Evolutionary conservation across 2,329 filamentous ascomycete species (phyloP).

Genomic region (Grosmannia huntii): DNA sequence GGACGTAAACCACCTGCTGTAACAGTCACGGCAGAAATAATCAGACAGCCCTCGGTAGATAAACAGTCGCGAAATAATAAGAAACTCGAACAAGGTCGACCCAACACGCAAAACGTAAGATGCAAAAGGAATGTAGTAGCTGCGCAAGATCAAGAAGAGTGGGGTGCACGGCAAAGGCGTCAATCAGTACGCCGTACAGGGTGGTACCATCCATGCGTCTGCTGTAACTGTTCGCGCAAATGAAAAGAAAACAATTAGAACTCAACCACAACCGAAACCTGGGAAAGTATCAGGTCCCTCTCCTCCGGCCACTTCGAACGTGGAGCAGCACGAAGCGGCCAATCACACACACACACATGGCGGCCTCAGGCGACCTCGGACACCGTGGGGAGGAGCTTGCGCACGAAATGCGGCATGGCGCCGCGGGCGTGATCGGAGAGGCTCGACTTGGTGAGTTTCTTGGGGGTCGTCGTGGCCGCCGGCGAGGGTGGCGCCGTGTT

Average conservation of each 20-base stretch:
- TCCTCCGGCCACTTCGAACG: neutral
- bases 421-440: constrained; percentile 21
- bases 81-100: neutral
- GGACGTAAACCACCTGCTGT: neutral
- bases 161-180: neutral
- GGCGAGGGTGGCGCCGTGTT: neutral
- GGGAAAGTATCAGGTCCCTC: neutral
- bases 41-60: neutral
- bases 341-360: neutral
- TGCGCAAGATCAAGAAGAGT: neutral
- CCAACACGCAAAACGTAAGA: neutral
- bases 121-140: neutral
- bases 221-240: neutral
- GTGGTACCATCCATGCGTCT: neutral
- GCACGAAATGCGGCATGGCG: constrained; percentile 22
- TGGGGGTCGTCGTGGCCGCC: neutral
- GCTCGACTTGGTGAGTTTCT: constrained; percentile 20
- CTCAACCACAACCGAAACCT: neutral
- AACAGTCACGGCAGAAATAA: neutral
- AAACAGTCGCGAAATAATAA: neutral
- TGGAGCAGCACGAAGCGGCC: neutral
- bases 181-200: neutral
- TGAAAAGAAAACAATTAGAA: neutral
- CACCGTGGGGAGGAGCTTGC: constrained; percentile 24
- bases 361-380: constrained; percentile 5